Percentiles rank a stretch among this genome's conserved stretches.
These are phyloP conservation scores for Malus hybrid DNA, from an alignment of 331 rosid genomes.

Conservation along the genomic window DNA sequence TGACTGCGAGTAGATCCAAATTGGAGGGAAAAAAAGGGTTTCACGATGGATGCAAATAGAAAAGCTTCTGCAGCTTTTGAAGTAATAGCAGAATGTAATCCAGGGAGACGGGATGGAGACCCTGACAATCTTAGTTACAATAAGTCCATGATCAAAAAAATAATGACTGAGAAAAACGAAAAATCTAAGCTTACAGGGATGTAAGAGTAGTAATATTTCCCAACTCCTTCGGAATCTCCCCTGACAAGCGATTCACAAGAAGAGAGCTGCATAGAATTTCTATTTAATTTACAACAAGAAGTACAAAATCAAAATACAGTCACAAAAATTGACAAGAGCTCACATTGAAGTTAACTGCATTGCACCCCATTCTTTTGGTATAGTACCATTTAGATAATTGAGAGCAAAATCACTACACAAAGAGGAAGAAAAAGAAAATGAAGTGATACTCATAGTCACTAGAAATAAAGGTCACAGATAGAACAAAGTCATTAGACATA, in stretches of 20 bases:
- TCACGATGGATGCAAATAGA: neutral
- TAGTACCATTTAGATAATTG: slow-evolving; percentile 63
- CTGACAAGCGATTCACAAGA: slow-evolving; percentile 63
- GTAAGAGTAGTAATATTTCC: slow-evolving; percentile 53
- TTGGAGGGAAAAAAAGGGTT: neutral
- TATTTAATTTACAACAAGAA: slow-evolving; percentile 18
- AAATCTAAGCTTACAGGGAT: slow-evolving; percentile 43
- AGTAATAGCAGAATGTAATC: neutral
- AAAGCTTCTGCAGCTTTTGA: neutral
- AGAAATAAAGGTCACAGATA: neutral
- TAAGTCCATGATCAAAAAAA: neutral
- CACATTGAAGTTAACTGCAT: slow-evolving; percentile 44
- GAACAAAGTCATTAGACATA: neutral
- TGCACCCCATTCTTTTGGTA: slow-evolving; percentile 75
- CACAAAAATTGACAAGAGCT: slow-evolving; percentile 20
- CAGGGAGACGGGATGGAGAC: neutral
- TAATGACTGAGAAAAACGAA: neutral
- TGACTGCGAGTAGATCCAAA: neutral
- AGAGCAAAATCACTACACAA: slow-evolving; percentile 48
- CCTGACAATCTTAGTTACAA: neutral
- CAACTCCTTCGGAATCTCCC: slow-evolving; percentile 66
- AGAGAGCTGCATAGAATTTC: slow-evolving; percentile 50
- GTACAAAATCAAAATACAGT: neutral
- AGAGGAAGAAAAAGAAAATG: neutral
- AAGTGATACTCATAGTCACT: neutral